Percentiles rank a stretch among this genome's conserved stretches.
Evolutionary conservation across 495 filamentous ascomycete genomes (phyloP).

Genomic region (Hypoxylon cercidicola): DNA sequence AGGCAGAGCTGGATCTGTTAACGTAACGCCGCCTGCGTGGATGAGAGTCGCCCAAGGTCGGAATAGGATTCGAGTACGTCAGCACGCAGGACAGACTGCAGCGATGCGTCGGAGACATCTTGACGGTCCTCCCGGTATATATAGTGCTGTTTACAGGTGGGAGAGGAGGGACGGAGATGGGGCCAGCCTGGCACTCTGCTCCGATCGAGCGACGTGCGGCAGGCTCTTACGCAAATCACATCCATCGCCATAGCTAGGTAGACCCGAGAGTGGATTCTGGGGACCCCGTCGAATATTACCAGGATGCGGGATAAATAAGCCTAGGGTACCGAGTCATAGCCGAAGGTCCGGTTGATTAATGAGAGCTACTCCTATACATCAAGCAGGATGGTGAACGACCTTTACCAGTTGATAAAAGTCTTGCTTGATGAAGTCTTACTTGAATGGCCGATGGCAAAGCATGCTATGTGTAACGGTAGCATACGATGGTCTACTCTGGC

Average conservation of each 20-base stretch:
- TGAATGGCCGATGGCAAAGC: not conserved
- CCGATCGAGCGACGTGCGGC: constrained; percentile 12
- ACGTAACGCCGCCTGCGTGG: not conserved
- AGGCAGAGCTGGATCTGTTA: not conserved
- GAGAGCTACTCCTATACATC: constrained; percentile 7
- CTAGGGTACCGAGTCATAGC: constrained; percentile 35
- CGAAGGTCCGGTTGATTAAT: constrained; percentile 32
- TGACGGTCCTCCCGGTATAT: constrained; percentile 22
- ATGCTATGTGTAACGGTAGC: not conserved
- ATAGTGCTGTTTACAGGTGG: constrained; percentile 15
- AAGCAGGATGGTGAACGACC: constrained; percentile 3
- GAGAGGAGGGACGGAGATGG: constrained; percentile 6
- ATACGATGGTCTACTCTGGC: not conserved
- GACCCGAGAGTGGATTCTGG: constrained; percentile 14
- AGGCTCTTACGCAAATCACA: constrained; percentile 13
- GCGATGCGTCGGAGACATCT: constrained; percentile 2
- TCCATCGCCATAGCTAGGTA: constrained; percentile 10
- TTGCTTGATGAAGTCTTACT: no score
- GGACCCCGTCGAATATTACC: constrained; percentile 31
- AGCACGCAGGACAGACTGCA: constrained; percentile 13
- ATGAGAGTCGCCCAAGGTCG: constrained; percentile 8
- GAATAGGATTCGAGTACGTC: not conserved
- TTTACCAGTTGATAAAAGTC: constrained; percentile 2
- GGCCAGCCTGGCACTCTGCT: constrained; percentile 13
- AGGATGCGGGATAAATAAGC: constrained; percentile 41